These are phyloP conservation scores for Sporothrix schenckii DNA, from an alignment of 2,329 filamentous ascomycete species.

Conservation along the genomic window DNA sequence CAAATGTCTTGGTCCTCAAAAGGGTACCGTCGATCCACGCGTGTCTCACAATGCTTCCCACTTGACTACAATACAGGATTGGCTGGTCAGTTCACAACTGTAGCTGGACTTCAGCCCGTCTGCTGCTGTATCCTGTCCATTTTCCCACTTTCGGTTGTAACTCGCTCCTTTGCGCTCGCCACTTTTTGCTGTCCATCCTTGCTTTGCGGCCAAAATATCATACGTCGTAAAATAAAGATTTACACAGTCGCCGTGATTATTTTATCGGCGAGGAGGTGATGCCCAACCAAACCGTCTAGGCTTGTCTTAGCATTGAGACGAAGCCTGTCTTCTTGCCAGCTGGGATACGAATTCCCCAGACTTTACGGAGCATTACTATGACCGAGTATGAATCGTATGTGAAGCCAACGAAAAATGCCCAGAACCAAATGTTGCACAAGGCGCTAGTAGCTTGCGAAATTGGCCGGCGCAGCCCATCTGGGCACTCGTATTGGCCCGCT, in stretches of 20 bases:
- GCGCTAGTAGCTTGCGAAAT: background rate
- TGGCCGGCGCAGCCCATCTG: background rate
- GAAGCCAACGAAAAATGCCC: background rate
- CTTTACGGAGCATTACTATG: too few relatives aligned
- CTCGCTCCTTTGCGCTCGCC: background rate
- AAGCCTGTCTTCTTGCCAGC: background rate
- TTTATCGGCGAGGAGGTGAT: background rate
- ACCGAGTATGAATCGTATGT: background rate
- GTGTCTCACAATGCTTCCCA: constrained; percentile 11
- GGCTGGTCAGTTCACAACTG: background rate
- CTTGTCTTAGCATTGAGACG: background rate
- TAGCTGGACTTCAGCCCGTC: background rate
- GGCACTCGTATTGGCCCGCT: background rate
- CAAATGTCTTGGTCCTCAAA: background rate
- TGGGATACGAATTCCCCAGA: constrained; percentile 3
- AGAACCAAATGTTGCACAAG: constrained; percentile 2
- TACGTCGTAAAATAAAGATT: background rate
- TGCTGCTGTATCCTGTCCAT: background rate
- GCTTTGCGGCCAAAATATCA: background rate
- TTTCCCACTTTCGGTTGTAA: background rate
- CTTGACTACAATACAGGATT: constrained; percentile 2
- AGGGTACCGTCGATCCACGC: constrained; percentile 11
- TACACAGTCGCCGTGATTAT: background rate
- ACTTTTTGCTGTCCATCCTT: too few relatives aligned
- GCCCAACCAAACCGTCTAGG: background rate